phyloP scores from a whole-genome alignment of 805 yeast species.

The Ogataea trehaloabstinens region DNA sequence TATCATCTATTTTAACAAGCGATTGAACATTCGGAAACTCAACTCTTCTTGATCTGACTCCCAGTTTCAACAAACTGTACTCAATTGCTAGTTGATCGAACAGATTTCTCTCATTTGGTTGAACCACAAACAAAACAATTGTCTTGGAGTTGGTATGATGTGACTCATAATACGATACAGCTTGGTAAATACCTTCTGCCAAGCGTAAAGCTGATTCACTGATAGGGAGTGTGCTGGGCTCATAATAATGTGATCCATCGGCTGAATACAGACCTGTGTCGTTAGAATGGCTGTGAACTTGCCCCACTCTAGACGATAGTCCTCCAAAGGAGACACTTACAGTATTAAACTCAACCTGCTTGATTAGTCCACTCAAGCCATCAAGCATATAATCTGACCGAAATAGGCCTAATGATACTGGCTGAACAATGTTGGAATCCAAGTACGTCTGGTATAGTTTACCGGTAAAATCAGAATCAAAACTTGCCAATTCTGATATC shows the following conservation, averaged over 20 bases:
- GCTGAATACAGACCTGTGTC: conserved; percentile 50
- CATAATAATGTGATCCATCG: conserved; percentile 42
- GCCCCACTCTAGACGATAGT: conserved; percentile 73
- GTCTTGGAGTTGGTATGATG: conserved; percentile 36
- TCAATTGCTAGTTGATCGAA: conserved; percentile 90
- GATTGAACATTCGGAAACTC: conserved; percentile 58
- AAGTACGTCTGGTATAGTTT: conserved; percentile 62
- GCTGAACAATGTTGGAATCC: conserved; percentile 54
- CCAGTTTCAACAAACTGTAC: conserved; percentile 55
- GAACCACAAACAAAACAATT: conserved; percentile 73
- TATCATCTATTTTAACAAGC: conserved; percentile 40
- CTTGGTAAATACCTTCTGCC: conserved; percentile 69
- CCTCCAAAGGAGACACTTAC: conserved; percentile 96
- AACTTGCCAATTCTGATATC: conserved; percentile 50
- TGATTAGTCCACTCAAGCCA: conserved; percentile 50
- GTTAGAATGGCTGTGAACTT: conserved; percentile 68
- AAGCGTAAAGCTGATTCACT: conserved; percentile 63
- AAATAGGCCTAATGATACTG: conserved; percentile 76
- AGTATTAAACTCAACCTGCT: conserved; percentile 96
- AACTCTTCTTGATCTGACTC: conserved; percentile 61
- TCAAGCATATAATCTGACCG: conserved; percentile 87
- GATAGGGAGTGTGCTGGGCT: conserved; percentile 50
- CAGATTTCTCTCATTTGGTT: conserved; percentile 81
- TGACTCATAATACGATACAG: conserved; percentile 53
- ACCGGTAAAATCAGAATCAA: conserved; percentile 80